These are phyloP conservation scores for Ceratocystis colombiana DNA, from an alignment of 2,329 filamentous ascomycete species.

Conservation along the genomic window DNA sequence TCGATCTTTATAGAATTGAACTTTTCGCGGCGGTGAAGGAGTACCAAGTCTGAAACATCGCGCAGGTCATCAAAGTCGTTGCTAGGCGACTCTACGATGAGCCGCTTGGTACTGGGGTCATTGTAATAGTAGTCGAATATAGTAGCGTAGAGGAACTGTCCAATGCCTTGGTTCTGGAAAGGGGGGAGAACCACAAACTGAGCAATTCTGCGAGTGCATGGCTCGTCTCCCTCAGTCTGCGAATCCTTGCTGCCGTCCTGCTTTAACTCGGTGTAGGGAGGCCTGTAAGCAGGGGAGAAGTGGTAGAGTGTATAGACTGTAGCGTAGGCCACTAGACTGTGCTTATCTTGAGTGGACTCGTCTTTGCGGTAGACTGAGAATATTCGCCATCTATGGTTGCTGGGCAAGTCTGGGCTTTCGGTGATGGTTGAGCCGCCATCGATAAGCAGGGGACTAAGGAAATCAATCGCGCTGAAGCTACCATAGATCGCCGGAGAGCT, in stretches of 20 bases:
- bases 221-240: conserved; percentile 29
- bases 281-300: conserved; percentile 41
- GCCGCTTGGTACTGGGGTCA: conserved; percentile 60
- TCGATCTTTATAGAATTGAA: conserved; percentile 51
- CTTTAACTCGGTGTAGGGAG: conserved; percentile 19
- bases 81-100: conserved; percentile 91
- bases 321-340: conserved; percentile 77
- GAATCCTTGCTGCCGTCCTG: conserved; percentile 26
- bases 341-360: conserved; percentile 35
- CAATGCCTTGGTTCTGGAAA: conserved; percentile 72
- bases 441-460: conserved; percentile 77
- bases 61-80: conserved; percentile 73
- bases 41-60: conserved; percentile 61
- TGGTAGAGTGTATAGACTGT: conserved; percentile 83
- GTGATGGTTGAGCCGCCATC: conserved; percentile 77
- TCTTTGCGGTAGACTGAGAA: conserved; percentile 58
- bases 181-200: conserved; percentile 88
- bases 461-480: conserved; percentile 69
- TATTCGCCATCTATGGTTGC: conserved; percentile 56
- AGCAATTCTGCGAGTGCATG: conserved; percentile 73
- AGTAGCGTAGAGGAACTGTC: conserved; percentile 66
- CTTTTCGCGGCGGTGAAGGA: conserved; percentile 49
- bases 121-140: conserved; percentile 63
- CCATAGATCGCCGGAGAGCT: conserved; percentile 57
- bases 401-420: conserved; percentile 47